Percentiles rank a stretch among this genome's conserved stretches.
Evolutionary conservation across 495 filamentous ascomycete species (phyloP).

Genomic region (Hypoxylon subgilvum): DNA sequence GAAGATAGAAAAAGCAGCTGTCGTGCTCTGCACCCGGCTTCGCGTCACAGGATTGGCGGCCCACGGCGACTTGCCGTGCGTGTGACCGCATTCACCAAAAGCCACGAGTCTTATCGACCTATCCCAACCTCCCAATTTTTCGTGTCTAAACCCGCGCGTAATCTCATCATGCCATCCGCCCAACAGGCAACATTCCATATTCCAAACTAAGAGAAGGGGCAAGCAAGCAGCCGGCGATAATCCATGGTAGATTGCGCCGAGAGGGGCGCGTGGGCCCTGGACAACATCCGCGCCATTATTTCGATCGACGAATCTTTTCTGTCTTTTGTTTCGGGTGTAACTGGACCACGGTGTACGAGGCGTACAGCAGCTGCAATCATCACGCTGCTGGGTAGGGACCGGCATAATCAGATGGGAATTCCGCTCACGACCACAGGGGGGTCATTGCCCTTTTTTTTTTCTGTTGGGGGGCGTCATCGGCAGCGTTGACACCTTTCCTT

Average conservation of each 20-base stretch:
- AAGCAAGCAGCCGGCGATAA: conserved; percentile 15
- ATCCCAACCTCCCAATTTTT: conserved; percentile 12
- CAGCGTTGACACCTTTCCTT: conserved; percentile 9
- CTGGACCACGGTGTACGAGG: conserved; percentile 13
- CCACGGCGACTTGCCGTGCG: conserved; percentile 10
- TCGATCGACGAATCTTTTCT: conserved; percentile 16
- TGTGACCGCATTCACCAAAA: conserved; percentile 19
- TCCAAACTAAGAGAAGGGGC: conserved; percentile 5
- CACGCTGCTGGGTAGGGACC: conserved; percentile 13
- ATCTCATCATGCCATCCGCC: neutral
- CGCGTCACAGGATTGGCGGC: conserved; percentile 2
- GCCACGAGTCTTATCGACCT: conserved; percentile 12
- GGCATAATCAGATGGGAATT: conserved; percentile 32
- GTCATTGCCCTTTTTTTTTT: conserved; percentile 4
- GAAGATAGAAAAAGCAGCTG: neutral
- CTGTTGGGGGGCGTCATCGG: conserved; percentile 9
- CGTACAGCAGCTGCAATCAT: conserved; percentile 24
- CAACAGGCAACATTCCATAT: conserved; percentile 4
- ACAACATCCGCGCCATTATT: conserved; percentile 6
- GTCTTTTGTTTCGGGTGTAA: conserved; percentile 25
- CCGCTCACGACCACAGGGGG: conserved; percentile 14
- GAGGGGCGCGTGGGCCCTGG: conserved; percentile 5
- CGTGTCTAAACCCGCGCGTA: conserved; percentile 15
- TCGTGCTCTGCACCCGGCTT: conserved; percentile 6
- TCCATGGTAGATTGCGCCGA: conserved; percentile 8